Conservation (phyloP, 2,329 filamentous ascomycete species). For the Simplicillium aogashimaense region DNA sequence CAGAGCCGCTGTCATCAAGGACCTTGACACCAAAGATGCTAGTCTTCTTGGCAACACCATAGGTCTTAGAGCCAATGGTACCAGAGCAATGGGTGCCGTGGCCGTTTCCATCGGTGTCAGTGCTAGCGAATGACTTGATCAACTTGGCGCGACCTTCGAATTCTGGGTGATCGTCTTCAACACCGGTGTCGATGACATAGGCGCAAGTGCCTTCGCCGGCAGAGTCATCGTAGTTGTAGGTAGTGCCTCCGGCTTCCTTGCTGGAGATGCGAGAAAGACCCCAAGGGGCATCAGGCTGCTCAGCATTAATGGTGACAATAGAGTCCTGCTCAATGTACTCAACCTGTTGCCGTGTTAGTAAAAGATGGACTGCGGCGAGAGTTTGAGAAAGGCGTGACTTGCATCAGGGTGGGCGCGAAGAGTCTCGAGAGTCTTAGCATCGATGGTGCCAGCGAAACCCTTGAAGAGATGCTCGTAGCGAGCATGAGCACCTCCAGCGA, state of each 20-base stretch:
- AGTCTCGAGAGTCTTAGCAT: conserved; percentile 8
- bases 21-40: conserved; percentile 32
- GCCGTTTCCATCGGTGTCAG: conserved; percentile 18
- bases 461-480: conserved; percentile 12
- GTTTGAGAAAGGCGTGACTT: not conserved
- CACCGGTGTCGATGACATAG: conserved; percentile 34
- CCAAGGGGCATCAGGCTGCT: conserved; percentile 25
- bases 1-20: conserved; percentile 21
- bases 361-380: not conserved
- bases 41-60: conserved; percentile 27
- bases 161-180: conserved; percentile 18
- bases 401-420: conserved; percentile 13
- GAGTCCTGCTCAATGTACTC: conserved; percentile 26
- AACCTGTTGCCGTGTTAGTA: conserved; percentile 11
- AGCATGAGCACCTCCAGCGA: conserved; percentile 11
- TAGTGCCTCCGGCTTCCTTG: conserved; percentile 11
- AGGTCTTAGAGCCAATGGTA: conserved; percentile 14
- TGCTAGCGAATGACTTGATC: conserved; percentile 8
- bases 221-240: conserved; percentile 21
- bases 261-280: conserved; percentile 24
- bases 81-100: conserved; percentile 24
- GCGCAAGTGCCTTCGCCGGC: conserved; percentile 25
- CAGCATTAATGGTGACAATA: conserved; percentile 15
- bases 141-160: conserved; percentile 16
- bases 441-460: conserved; percentile 13